These are phyloP conservation scores for Calvatia gigantea DNA, from an alignment of 768 basidiomycete genomes.

Conservation along the genomic window DNA sequence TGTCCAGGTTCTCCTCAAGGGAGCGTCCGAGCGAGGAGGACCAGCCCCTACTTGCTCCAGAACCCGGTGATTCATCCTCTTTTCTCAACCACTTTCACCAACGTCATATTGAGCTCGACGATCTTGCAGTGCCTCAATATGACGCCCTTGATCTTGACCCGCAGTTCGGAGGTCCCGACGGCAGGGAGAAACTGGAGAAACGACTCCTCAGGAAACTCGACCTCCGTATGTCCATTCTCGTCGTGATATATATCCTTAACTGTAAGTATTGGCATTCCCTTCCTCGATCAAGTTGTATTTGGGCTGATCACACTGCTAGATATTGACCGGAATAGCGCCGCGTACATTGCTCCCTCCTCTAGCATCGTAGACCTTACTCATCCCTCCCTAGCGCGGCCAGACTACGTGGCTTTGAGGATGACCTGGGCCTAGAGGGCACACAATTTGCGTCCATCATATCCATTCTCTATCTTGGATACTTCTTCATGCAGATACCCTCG, in stretches of 20 bases:
- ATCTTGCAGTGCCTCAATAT: slow-evolving; percentile 4
- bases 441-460: slow-evolving; percentile 61
- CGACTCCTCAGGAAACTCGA: slow-evolving; percentile 47
- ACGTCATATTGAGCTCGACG: background rate
- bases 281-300: background rate
- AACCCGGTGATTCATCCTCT: slow-evolving; percentile 5
- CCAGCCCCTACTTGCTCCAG: slow-evolving; percentile 8
- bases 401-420: slow-evolving; percentile 60
- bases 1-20: background rate
- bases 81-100: background rate
- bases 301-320: slow-evolving; percentile 24
- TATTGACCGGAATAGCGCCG: slow-evolving; percentile 71
- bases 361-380: background rate
- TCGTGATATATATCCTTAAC: slow-evolving; percentile 46
- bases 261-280: slow-evolving; percentile 22
- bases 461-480: slow-evolving; percentile 65
- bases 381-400: slow-evolving; percentile 49
- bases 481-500: slow-evolving; percentile 73
- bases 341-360: slow-evolving; percentile 30
- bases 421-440: slow-evolving; percentile 53
- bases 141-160: slow-evolving; percentile 22
- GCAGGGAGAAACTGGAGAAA: slow-evolving; percentile 27
- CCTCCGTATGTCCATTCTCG: slow-evolving; percentile 42
- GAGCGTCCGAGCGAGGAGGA: slow-evolving; percentile 8
- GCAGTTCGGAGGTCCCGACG: slow-evolving; percentile 23